Conservation (phyloP, 768 basidiomycete genomes). For the Heimioporus sp. region DNA sequence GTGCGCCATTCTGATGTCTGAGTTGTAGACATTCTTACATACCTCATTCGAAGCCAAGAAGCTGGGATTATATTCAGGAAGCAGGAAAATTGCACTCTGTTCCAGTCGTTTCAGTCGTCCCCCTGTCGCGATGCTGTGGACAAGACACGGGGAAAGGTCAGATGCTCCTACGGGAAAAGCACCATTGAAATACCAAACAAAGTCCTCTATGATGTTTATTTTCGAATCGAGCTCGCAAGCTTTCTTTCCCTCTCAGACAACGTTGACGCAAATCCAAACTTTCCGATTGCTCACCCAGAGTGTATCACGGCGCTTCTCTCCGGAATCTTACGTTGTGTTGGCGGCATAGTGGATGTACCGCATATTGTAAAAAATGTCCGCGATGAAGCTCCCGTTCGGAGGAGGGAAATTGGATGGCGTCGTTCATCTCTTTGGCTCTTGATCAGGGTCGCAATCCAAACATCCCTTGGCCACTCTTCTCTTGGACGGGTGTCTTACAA, state of each 20-base stretch:
- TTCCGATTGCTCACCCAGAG: conserved; percentile 2
- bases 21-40: conserved; percentile 34
- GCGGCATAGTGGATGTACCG: conserved; percentile 5
- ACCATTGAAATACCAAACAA: conserved; percentile 2
- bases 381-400: no score
- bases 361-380: conserved; percentile 25
- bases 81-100: conserved; percentile 18
- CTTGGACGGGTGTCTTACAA: conserved; percentile 37
- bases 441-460: conserved; percentile 30
- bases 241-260: conserved; percentile 18
- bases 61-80: conserved; percentile 39
- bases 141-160: neutral
- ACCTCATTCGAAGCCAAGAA: conserved; percentile 42
- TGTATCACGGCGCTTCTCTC: conserved; percentile 25
- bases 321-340: conserved; percentile 19
- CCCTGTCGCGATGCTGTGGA: conserved; percentile 9
- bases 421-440: conserved; percentile 35
- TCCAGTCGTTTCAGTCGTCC: conserved; percentile 44
- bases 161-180: conserved; percentile 18
- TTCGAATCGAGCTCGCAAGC: conserved; percentile 14
- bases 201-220: conserved; percentile 8
- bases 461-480: conserved; percentile 7
- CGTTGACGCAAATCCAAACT: neutral
- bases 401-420: no score
- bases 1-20: neutral